A percentile compares a stretch with the other conserved stretches of the same genome.
phyloP scores from a whole-genome alignment of 208 protist genomes.

The Leishmania tarentolae region DNA sequence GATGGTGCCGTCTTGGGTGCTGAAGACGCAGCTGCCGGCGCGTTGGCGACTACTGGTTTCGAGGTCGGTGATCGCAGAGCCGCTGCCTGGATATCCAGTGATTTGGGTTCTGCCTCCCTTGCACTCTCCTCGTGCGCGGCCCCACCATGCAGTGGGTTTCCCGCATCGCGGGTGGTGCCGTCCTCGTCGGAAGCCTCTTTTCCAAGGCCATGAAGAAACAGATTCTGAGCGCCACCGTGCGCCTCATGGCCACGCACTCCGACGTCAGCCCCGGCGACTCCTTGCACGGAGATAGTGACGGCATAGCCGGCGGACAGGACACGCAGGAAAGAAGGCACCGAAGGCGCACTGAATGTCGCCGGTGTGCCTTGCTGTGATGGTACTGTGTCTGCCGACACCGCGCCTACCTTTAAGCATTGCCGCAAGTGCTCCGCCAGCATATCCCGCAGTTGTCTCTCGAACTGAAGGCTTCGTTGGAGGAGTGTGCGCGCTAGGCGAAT shows the following conservation, averaged over 20 bases:
- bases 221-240: neutral
- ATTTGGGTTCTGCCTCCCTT: neutral
- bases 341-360: neutral
- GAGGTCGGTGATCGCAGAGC: neutral
- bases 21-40: neutral
- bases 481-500: slow-evolving; percentile 1
- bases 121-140: neutral
- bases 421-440: slow-evolving; percentile 4
- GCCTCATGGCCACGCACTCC: neutral
- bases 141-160: neutral
- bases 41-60: neutral
- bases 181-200: neutral
- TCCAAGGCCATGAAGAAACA: neutral
- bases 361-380: neutral
- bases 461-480: neutral
- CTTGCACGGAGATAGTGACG: slow-evolving; percentile 8
- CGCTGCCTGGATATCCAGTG: neutral
- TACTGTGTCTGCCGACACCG: neutral
- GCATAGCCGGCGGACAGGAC: slow-evolving; percentile 22
- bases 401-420: neutral
- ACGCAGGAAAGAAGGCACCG: neutral
- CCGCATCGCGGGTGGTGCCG: neutral
- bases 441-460: neutral
- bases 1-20: neutral
- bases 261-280: neutral